Evolutionary conservation across 179 eudicot species (phyloP).

Genomic region (Actinidia arguta): DNA sequence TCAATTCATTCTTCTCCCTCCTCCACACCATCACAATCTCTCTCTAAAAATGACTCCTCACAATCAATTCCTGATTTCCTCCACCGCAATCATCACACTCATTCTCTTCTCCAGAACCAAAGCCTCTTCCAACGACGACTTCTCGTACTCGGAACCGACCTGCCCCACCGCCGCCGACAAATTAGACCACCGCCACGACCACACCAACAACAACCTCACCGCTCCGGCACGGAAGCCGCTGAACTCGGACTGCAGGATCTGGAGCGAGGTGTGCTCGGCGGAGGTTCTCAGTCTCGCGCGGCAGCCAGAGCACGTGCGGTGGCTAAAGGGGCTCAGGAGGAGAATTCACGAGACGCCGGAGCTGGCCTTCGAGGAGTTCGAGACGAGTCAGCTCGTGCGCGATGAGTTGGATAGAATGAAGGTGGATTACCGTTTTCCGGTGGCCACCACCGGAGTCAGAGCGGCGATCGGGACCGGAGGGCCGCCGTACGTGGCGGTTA

Average conservation of each 20-base stretch:
- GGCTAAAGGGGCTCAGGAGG: constrained; percentile 57
- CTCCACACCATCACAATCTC: no score
- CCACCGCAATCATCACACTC: background rate
- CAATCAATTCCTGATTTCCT: background rate
- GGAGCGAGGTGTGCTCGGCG: no score
- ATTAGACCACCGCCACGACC: background rate
- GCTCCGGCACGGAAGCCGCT: background rate
- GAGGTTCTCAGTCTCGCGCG: constrained; percentile 42
- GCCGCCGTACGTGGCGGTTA: constrained; percentile 72
- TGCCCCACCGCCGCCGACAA: no score
- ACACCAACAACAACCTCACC: constrained; percentile 8
- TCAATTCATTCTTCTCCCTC: no score
- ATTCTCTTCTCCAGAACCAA: background rate
- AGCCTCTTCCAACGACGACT: constrained; percentile 9
- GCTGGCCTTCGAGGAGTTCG: constrained; percentile 67
- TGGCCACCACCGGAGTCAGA: constrained; percentile 69
- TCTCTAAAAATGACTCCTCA: background rate
- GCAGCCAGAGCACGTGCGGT: constrained; percentile 38
- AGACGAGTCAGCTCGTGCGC: constrained; percentile 64
- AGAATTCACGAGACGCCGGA: constrained; percentile 76
- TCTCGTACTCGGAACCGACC: constrained; percentile 26
- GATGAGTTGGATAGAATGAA: constrained; percentile 50
- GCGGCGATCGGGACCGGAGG: constrained; percentile 69
- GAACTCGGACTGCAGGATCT: no score
- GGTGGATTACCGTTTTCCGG: constrained; percentile 48